phyloP scores from a whole-genome alignment of 768 basidiomycete species.

The Terana coerulea region DNA sequence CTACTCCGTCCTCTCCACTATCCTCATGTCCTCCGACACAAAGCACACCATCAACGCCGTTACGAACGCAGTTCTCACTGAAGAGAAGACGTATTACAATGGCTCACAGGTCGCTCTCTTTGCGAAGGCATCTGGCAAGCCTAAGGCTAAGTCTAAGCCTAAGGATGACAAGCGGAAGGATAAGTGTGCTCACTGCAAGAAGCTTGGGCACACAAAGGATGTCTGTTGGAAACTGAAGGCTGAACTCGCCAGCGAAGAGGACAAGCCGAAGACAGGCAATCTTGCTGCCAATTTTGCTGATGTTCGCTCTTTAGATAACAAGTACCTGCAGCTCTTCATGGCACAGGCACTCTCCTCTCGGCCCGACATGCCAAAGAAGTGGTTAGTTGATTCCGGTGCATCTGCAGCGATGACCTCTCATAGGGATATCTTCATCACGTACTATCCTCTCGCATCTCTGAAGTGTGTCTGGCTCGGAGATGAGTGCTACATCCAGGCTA shows the following conservation, averaged over 20 bases:
- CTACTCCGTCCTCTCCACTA: constrained; percentile 18
- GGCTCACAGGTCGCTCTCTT: neutral
- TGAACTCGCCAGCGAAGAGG: constrained; percentile 4
- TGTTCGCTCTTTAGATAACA: neutral
- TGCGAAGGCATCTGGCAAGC: neutral
- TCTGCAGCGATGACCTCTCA: constrained; percentile 16
- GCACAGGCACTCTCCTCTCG: neutral
- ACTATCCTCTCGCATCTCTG: constrained; percentile 1
- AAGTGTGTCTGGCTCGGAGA: constrained; percentile 16
- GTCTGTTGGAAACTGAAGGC: constrained; percentile 17
- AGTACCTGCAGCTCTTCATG: constrained; percentile 2
- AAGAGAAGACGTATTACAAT: constrained; percentile 11
- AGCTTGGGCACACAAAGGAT: constrained; percentile 9
- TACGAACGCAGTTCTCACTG: constrained; percentile 7
- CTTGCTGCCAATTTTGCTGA: constrained; percentile 10
- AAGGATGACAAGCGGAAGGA: constrained; percentile 10
- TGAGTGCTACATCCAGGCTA: constrained; percentile 13
- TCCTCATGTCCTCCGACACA: constrained; percentile 15
- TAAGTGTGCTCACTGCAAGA: constrained; percentile 12
- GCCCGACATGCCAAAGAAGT: neutral
- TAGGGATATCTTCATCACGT: constrained; percentile 8
- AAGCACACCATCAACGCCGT: constrained; percentile 11
- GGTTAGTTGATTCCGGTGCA: constrained; percentile 19
- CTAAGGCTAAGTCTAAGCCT: constrained; percentile 4
- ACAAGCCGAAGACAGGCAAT: constrained; percentile 7